A percentile compares a stretch with the other conserved stretches of the same genome.
phyloP scores from a whole-genome alignment of 2,329 filamentous ascomycete species.

The Amylocarpus encephaloides region DNA sequence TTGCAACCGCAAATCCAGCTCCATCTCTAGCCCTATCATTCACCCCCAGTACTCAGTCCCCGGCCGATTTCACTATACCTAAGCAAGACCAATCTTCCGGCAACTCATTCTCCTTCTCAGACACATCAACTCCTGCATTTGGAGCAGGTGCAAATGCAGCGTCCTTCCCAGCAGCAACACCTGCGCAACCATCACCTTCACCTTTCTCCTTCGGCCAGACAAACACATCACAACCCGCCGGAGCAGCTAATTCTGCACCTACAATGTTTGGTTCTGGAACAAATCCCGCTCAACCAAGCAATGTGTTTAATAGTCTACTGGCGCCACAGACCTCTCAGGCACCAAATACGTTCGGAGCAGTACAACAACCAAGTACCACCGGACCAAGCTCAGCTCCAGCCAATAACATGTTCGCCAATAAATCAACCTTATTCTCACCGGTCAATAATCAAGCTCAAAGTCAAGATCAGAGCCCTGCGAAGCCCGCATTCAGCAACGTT shows the following conservation, averaged over 20 bases:
- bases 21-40: background rate
- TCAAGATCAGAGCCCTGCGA: background rate
- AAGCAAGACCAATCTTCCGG: constrained; percentile 5
- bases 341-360: no score
- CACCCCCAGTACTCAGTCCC: background rate
- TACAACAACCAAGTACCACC: background rate
- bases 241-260: background rate
- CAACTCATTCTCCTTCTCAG: constrained; percentile 15
- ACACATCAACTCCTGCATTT: constrained; percentile 7
- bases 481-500: background rate
- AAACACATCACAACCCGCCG: background rate
- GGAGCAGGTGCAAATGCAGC: background rate
- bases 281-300: background rate
- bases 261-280: no score
- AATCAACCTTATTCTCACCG: no score
- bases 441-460: no score
- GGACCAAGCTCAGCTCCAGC: background rate
- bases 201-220: constrained; percentile 12
- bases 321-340: background rate
- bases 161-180: constrained; percentile 4
- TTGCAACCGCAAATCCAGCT: constrained; percentile 9
- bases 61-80: constrained; percentile 6
- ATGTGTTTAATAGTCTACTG: background rate
- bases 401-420: constrained; percentile 1
- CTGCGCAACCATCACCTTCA: background rate